Evolutionary conservation across 2,329 filamentous ascomycete species (phyloP), one percentile per base, ranked within the genome.

Genomic region (Sordariomycetes sp.): DNA sequence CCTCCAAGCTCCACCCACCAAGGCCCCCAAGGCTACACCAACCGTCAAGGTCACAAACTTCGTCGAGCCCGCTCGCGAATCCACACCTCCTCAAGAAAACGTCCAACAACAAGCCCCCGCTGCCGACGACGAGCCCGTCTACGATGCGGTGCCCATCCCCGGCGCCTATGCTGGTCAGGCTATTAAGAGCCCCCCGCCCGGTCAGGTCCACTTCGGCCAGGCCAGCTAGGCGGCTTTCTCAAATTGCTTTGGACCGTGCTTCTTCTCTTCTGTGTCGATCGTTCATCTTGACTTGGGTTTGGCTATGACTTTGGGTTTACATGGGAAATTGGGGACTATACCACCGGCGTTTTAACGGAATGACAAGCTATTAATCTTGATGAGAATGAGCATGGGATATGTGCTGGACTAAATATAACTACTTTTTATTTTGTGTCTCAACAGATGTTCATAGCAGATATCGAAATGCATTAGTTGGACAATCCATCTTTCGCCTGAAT

Each of bases 81-180:
- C 29, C 21, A 17, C 23, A 17, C 38, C 25, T 8, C 35, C 40
- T 20, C 19, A 49, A 52, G 65, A 70, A 46, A 65, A 64, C 34
- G 49, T 69, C 38, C 71, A 79, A 44, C 68, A 79, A 32, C 83
- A 86, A 45, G 78, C 79, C 14, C 72, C 71, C 9, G 72, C 77
- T 18, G 82, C 83, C 8, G 79, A 83, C 1, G 83, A 87, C 31
- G 90, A 95, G 68, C 76, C 82, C 47, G 76, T 79, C 32, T 95
- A 94, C 57, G 88, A 80, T 10, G 66, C 81, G 16, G 90, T 95
- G 21, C 86, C 88, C 1, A 94, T 95, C 39, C 90, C 90, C 0
- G 84, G 83, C 6, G 84, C 87, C 1, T 95, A 95, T 53, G 65
- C 71, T 6, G 71, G 68, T 31, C 65, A 66, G 38, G 66, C 65